Evolutionary conservation across 306 rosid species (phyloP).

Genomic region (Sesbania bispinosa): DNA sequence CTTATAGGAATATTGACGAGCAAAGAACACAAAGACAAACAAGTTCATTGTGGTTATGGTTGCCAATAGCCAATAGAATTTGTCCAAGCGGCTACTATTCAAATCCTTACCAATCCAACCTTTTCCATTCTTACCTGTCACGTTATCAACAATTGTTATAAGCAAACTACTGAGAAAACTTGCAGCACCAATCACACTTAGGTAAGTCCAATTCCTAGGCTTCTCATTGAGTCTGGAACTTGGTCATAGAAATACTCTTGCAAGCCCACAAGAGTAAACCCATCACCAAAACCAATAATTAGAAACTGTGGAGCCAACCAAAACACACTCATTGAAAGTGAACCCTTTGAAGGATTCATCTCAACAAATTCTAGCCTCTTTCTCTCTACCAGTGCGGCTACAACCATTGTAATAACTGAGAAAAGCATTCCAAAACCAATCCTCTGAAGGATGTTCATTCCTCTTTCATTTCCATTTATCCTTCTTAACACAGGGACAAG

Average conservation of each 20-base stretch:
- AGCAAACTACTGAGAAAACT: conserved; percentile 59
- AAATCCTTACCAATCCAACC: conserved; percentile 80
- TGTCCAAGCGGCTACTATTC: conserved; percentile 70
- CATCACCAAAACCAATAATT: conserved; percentile 82
- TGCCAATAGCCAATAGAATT: conserved; percentile 70
- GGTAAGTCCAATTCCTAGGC: conserved; percentile 77
- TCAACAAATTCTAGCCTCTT: conserved; percentile 46
- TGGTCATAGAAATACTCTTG: conserved; percentile 91
- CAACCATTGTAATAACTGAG: conserved; percentile 48
- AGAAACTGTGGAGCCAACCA: conserved; percentile 84
- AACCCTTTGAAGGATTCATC: conserved; percentile 29
- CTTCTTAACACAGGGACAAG: conserved; percentile 57
- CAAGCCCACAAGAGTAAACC: conserved; percentile 71
- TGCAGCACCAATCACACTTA: conserved; percentile 71
- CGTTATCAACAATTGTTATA: conserved; percentile 56
- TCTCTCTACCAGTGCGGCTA: conserved; percentile 64
- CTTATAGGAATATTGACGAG: conserved; percentile 69
- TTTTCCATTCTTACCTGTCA: conserved; percentile 42
- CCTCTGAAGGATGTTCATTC: conserved; percentile 81
- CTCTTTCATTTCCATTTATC: conserved; percentile 73
- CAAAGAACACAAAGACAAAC: conserved; percentile 56
- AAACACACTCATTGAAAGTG: conserved; percentile 66
- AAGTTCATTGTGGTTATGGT: conserved; percentile 37
- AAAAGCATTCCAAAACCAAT: conserved; percentile 80
- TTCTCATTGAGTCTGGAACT: conserved; percentile 92